Conservation (phyloP, 176 grass and related monocot genomes). For the Zea luxurians region DNA sequence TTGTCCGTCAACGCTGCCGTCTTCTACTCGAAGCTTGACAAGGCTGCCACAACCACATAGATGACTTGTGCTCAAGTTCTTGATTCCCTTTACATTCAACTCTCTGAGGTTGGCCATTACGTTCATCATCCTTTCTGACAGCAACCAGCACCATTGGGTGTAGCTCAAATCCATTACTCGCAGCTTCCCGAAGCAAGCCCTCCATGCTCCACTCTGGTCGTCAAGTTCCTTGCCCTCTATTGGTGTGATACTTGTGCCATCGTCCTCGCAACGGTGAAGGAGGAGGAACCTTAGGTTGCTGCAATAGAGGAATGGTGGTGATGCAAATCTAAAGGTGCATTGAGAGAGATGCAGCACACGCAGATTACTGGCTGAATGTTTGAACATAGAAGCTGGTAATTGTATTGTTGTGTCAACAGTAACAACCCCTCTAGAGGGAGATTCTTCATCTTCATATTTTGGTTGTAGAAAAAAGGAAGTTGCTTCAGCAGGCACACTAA, state of each 20-base stretch:
- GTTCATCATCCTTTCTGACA: neutral
- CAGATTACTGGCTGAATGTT: neutral
- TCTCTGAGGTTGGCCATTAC: neutral
- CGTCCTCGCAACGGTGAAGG: neutral
- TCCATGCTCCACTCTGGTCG: neutral
- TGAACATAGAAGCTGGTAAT: neutral
- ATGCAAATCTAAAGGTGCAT: neutral
- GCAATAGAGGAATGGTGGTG: neutral
- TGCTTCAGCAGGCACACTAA: neutral
- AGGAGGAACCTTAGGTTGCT: neutral
- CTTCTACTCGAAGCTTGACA: neutral
- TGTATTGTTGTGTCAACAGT: neutral
- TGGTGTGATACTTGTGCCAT: neutral
- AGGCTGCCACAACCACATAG: neutral
- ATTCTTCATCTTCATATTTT: neutral
- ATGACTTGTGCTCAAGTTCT: neutral
- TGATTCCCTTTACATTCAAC: neutral
- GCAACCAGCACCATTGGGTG: neutral
- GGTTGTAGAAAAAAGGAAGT: neutral
- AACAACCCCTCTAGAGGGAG: neutral
- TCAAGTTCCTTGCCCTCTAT: neutral
- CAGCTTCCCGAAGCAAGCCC: neutral
- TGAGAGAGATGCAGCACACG: neutral
- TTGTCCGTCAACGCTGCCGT: neutral
- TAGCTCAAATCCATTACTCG: neutral